Conservation (phyloP, 768 basidiomycete species). For the Termitomyces bulborhizus region DNA sequence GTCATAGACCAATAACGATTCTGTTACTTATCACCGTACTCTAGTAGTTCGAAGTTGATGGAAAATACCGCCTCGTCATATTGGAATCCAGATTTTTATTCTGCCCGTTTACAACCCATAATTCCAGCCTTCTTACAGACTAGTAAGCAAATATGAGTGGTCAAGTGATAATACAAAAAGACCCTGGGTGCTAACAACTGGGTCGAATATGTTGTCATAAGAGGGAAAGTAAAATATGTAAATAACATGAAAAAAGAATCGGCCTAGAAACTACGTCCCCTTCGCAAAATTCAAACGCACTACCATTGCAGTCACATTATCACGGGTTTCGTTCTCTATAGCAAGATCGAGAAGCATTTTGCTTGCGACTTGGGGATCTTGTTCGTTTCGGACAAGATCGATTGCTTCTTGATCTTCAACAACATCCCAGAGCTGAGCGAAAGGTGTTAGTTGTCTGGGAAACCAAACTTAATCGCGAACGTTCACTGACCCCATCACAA, state of each 20-base stretch:
- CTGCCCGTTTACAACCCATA: too few species aligned
- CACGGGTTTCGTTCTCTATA: conserved; percentile 10
- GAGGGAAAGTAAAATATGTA: neutral
- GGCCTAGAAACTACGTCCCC: neutral
- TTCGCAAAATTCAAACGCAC: conserved; percentile 6
- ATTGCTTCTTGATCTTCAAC: conserved; percentile 11
- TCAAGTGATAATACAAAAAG: neutral
- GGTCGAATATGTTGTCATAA: neutral
- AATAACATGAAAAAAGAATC: neutral
- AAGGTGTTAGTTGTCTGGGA: neutral
- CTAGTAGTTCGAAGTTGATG: neutral
- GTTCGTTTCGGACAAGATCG: conserved; percentile 5
- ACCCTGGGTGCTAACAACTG: neutral
- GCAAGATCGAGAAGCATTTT: conserved; percentile 12
- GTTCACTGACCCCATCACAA: conserved; percentile 12
- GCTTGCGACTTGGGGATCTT: conserved; percentile 10
- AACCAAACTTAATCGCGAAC: neutral
- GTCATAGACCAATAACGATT: too few species aligned
- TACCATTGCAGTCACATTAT: conserved; percentile 15
- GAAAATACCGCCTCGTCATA: too few species aligned
- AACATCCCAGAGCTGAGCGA: conserved; percentile 13
- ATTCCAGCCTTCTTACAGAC: too few species aligned
- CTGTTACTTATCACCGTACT: too few species aligned
- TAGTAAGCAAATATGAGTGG: neutral
- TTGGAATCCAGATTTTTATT: too few species aligned